Conservation (phyloP, 441 rosid species). For the Gossypium gossypioides region DNA sequence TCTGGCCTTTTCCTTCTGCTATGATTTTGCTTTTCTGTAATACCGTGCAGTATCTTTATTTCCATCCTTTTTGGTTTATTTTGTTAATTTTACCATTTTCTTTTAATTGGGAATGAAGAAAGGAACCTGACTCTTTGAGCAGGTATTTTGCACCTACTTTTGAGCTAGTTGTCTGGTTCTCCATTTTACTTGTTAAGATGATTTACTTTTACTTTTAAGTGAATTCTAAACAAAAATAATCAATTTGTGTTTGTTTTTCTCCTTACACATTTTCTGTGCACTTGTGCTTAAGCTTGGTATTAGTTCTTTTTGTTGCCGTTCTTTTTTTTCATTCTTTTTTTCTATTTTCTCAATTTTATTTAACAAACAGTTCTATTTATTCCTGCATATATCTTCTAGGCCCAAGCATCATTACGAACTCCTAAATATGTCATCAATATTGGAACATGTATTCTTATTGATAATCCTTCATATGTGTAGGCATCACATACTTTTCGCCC, state of each 20-base stretch:
- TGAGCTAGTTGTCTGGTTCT: neutral
- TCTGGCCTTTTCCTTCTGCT: neutral
- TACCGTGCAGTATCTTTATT: neutral
- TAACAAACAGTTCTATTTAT: neutral
- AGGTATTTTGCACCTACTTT: neutral
- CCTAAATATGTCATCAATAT: neutral
- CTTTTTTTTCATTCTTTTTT: neutral
- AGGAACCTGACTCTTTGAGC: neutral
- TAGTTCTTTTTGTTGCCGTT: neutral
- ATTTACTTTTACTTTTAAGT: neutral
- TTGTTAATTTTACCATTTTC: neutral
- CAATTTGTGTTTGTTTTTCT: neutral
- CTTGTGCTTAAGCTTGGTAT: neutral
- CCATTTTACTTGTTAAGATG: slow-evolving; percentile 1
- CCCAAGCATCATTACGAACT: neutral
- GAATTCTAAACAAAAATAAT: neutral
- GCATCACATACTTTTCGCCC: neutral
- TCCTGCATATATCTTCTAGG: neutral
- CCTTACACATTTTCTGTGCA: neutral
- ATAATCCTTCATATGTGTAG: neutral
- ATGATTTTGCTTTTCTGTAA: neutral
- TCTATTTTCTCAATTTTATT: neutral
- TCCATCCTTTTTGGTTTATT: neutral
- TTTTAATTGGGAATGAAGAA: neutral
- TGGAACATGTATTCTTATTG: neutral